phyloP scores from a whole-genome alignment of 192 early-diverging fungal species.

The Rhizophagus clarus region DNA sequence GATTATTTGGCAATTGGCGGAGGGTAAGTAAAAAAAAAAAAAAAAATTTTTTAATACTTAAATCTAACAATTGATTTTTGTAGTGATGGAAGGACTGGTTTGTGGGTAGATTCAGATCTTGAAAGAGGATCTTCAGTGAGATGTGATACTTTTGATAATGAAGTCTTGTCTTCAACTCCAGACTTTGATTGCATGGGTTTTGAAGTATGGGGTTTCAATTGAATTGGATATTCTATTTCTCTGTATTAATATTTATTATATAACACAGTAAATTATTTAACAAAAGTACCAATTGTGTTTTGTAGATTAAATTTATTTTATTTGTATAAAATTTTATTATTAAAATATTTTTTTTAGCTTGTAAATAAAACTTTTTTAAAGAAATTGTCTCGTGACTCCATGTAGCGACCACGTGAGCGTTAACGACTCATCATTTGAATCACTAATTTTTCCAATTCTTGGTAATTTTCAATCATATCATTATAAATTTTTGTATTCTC shows the following conservation, averaged over 20 bases:
- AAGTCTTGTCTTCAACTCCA: slow-evolving; percentile 51
- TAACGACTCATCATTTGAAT: not conserved
- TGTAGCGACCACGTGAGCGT: no score
- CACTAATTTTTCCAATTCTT: slow-evolving; percentile 19
- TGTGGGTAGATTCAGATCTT: slow-evolving; percentile 75
- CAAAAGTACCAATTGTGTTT: no score
- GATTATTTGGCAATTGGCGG: slow-evolving; percentile 80
- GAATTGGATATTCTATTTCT: not conserved
- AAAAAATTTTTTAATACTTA: no score
- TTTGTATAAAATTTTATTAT: no score
- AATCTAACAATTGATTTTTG: not conserved
- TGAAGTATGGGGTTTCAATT: slow-evolving; percentile 31
- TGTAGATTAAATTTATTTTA: no score
- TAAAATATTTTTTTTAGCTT: no score
- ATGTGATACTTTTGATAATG: slow-evolving; percentile 79
- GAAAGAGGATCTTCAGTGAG: slow-evolving; percentile 64
- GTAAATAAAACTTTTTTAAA: no score
- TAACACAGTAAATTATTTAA: no score
- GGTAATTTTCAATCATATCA: not conserved
- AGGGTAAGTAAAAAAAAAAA: slow-evolving; percentile 49
- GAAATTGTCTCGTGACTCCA: no score
- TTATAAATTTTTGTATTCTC: slow-evolving; percentile 18
- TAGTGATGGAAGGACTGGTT: slow-evolving; percentile 72
- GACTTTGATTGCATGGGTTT: slow-evolving; percentile 25
- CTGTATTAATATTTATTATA: not conserved